A percentile compares a stretch with the other conserved stretches of the same genome.
Conservation (phyloP, 371 early-diverging fungal species). For the Funneliformis caledonium region DNA sequence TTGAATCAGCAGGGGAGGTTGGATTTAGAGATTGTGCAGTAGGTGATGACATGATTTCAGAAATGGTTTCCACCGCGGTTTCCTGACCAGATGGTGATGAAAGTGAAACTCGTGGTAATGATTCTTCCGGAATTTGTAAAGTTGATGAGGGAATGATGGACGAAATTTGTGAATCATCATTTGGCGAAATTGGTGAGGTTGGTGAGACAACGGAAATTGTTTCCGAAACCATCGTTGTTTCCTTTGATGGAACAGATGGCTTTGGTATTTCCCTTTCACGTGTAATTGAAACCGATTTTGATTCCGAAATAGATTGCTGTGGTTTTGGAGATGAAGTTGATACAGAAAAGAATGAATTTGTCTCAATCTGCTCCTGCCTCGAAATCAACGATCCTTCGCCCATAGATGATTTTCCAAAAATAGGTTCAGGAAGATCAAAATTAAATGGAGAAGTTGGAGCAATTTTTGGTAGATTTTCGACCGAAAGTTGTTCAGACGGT, state of each 20-base stretch:
- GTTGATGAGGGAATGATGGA: not conserved
- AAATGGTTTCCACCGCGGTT: not conserved
- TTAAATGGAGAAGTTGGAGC: not conserved
- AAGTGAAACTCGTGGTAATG: not conserved
- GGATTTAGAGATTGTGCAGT: not conserved
- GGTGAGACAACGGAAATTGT: not conserved
- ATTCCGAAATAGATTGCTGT: not conserved
- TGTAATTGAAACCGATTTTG: too few relatives aligned
- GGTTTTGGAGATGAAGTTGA: not conserved
- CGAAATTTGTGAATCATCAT: not conserved
- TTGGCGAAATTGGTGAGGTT: not conserved
- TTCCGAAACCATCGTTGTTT: not conserved
- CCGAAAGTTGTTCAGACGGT: not conserved
- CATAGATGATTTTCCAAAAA: not conserved
- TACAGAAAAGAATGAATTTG: not conserved
- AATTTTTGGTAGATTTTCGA: constrained; percentile 14
- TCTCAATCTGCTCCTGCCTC: not conserved
- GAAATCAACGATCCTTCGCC: not conserved
- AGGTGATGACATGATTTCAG: not conserved
- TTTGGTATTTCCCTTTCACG: not conserved
- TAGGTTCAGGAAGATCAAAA: not conserved
- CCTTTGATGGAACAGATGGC: not conserved
- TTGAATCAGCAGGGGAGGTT: not conserved
- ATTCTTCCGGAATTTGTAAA: not conserved
- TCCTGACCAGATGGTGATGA: constrained; percentile 5